phyloP scores from a whole-genome alignment of 1,284 basidiomycete species.

The Pascua guehoae region DNA sequence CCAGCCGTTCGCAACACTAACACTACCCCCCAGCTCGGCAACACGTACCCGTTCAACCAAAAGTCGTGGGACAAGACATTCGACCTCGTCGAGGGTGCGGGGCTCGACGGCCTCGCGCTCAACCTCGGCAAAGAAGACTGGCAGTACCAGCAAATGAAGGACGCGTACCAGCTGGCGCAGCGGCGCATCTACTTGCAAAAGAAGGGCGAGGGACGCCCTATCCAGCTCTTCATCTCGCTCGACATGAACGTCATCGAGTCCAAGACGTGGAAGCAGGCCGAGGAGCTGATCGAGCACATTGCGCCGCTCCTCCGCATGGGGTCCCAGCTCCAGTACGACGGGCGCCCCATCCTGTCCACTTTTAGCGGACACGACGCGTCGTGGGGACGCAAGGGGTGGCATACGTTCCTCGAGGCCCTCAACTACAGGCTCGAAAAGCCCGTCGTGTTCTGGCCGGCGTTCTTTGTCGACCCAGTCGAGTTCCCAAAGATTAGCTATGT shows the following conservation, averaged over 20 bases:
- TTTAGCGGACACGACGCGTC: slow-evolving; percentile 38
- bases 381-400: slow-evolving; percentile 41
- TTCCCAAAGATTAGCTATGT: slow-evolving; percentile 32
- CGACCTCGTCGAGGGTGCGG: slow-evolving; percentile 36
- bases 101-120: slow-evolving; percentile 47
- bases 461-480: slow-evolving; percentile 43
- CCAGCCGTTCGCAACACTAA: not conserved
- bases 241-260: slow-evolving; percentile 46
- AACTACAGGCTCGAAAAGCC: slow-evolving; percentile 14
- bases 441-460: slow-evolving; percentile 47
- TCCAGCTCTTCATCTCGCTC: slow-evolving; percentile 43
- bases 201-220: not conserved
- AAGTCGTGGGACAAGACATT: slow-evolving; percentile 43
- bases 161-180: slow-evolving; percentile 30
- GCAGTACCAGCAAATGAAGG: slow-evolving; percentile 43
- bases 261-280: slow-evolving; percentile 19
- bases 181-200: not conserved
- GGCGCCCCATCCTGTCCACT: slow-evolving; percentile 34
- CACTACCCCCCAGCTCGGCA: slow-evolving; percentile 45
- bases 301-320: slow-evolving; percentile 11
- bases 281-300: slow-evolving; percentile 23
- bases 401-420: slow-evolving; percentile 29
- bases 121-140: slow-evolving; percentile 49
- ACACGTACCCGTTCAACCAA: slow-evolving; percentile 45
- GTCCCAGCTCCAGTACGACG: slow-evolving; percentile 17